phyloP scores from a whole-genome alignment of 441 rosid species.

The Sinapis alba region DNA sequence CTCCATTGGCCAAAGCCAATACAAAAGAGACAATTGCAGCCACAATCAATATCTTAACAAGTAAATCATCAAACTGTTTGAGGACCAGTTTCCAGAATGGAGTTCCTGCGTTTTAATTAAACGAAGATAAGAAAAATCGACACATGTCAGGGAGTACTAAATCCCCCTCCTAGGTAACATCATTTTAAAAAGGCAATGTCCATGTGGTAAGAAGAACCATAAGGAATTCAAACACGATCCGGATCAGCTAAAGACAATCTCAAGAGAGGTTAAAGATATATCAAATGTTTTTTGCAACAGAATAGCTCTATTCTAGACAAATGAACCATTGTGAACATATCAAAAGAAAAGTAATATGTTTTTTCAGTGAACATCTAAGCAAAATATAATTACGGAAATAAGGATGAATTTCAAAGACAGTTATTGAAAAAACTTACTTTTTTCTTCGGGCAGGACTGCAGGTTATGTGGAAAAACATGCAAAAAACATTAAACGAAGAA shows the following conservation, averaged over 20 bases:
- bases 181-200: slow-evolving; percentile 2
- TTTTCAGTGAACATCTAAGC: slow-evolving; percentile 4
- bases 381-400: neutral
- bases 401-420: slow-evolving; percentile 16
- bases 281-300: neutral
- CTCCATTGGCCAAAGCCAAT: slow-evolving; percentile 95
- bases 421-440: slow-evolving; percentile 64
- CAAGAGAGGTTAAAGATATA: slow-evolving; percentile 2
- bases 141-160: slow-evolving; percentile 10
- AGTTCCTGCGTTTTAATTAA: slow-evolving; percentile 66
- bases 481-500: slow-evolving; percentile 34
- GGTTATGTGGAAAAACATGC: slow-evolving; percentile 46
- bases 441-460: slow-evolving; percentile 91
- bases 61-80: slow-evolving; percentile 98
- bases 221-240: slow-evolving; percentile 1
- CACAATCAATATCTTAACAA: slow-evolving; percentile 95
- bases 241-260: neutral
- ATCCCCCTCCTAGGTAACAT: slow-evolving; percentile 11
- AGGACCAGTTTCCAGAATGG: slow-evolving; percentile 97
- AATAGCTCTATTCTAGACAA: slow-evolving; percentile 4
- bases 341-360: neutral
- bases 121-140: slow-evolving; percentile 20
- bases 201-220: slow-evolving; percentile 11
- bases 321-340: neutral
- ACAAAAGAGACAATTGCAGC: slow-evolving; percentile 86